These are phyloP conservation scores for Eucalyptus melliodora DNA, from an alignment of 345 rosid genomes.

Conservation along the genomic window DNA sequence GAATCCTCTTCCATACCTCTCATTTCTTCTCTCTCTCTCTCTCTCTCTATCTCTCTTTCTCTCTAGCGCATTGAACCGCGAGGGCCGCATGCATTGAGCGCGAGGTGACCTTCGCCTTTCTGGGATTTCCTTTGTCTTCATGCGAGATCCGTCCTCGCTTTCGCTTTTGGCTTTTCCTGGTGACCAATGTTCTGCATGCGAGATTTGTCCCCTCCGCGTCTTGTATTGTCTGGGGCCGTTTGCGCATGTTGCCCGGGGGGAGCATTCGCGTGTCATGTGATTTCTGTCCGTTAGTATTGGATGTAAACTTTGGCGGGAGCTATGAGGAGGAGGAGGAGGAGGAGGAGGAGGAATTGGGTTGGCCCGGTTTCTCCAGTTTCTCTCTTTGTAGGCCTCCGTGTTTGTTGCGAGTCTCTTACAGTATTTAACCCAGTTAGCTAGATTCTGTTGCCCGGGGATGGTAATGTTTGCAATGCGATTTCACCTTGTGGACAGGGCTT, in stretches of 20 bases:
- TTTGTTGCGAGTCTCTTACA: background rate
- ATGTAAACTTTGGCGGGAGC: background rate
- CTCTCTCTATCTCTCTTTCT: background rate
- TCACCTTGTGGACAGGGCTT: background rate
- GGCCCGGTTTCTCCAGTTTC: background rate
- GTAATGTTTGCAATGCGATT: background rate
- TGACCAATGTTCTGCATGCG: background rate
- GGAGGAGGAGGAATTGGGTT: background rate
- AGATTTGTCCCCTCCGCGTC: background rate
- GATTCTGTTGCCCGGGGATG: background rate
- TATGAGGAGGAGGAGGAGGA: background rate
- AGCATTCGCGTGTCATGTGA: background rate
- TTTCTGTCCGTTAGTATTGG: background rate
- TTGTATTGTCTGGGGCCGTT: background rate
- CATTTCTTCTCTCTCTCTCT: background rate
- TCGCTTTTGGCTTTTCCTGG: background rate
- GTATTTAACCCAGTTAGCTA: background rate
- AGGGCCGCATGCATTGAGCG: background rate
- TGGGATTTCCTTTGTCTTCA: background rate
- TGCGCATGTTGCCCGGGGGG: background rate
- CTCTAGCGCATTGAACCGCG: background rate
- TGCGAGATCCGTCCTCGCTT: background rate
- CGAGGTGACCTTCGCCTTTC: background rate
- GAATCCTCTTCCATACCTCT: background rate
- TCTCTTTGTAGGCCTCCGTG: background rate